Percentiles rank a stretch among this genome's conserved stretches.
Evolutionary conservation across 2,329 filamentous ascomycete species (phyloP).

Genomic region (Fusarium guadeloupense): DNA sequence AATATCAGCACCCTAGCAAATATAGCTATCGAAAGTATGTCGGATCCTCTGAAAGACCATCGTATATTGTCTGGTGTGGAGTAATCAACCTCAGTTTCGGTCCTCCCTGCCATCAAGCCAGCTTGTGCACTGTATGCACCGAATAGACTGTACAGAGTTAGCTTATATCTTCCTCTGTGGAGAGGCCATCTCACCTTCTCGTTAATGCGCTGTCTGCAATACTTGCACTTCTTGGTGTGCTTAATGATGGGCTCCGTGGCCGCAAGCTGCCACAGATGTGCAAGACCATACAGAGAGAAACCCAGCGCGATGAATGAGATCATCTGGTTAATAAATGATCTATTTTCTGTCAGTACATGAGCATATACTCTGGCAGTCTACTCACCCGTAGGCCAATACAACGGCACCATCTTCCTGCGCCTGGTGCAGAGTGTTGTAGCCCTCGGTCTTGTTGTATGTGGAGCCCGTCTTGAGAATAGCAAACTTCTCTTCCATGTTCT

Average conservation of each 20-base stretch:
- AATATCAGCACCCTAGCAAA: too few species aligned
- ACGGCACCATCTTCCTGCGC: conserved; percentile 77
- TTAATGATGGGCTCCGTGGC: conserved; percentile 76
- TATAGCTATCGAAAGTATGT: too few species aligned
- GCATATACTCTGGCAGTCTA: rapidly evolving
- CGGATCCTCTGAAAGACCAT: too few species aligned
- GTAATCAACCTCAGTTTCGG: background rate
- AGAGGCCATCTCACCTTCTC: conserved; percentile 60
- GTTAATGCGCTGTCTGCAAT: conserved; percentile 70
- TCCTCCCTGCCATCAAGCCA: conserved; percentile 63
- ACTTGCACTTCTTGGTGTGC: conserved; percentile 73
- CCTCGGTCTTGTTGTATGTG: conserved; percentile 58
- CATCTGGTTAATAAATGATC: conserved; percentile 69
- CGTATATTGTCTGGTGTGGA: too few species aligned
- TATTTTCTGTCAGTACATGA: conserved; percentile 38
- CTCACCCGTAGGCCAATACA: conserved; percentile 75
- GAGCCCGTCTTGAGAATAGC: conserved; percentile 69
- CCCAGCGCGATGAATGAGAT: conserved; percentile 74
- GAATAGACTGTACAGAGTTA: conserved; percentile 48
- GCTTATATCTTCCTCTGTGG: background rate
- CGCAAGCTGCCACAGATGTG: conserved; percentile 67
- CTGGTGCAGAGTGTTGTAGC: conserved; percentile 76
- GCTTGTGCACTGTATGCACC: conserved; percentile 61
- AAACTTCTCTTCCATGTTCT: conserved; percentile 80
- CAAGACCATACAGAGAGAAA: conserved; percentile 70